These are phyloP conservation scores for Lactarius deliciosus DNA, from an alignment of 768 basidiomycete genomes.

Conservation along the genomic window DNA sequence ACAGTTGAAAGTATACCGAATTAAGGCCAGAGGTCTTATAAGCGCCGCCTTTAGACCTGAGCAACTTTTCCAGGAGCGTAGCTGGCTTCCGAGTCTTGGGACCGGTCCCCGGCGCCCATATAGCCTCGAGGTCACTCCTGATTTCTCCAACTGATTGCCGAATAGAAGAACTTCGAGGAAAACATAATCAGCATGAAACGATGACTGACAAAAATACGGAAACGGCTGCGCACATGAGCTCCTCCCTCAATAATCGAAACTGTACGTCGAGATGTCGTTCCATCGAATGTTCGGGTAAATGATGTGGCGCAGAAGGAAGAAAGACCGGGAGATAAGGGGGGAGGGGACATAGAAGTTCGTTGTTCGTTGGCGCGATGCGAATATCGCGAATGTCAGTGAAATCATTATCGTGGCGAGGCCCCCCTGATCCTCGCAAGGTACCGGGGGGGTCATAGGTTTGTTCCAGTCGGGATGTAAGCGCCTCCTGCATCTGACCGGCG, in stretches of 20 bases:
- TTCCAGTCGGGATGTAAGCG: constrained; percentile 40
- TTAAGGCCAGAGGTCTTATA: constrained; percentile 50
- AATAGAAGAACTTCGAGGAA: constrained; percentile 25
- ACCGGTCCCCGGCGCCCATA: constrained; percentile 8
- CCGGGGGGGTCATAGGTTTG: constrained; percentile 58
- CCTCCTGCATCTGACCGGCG: constrained; percentile 35
- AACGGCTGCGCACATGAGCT: constrained; percentile 52
- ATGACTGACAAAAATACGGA: neutral
- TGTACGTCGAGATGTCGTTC: constrained; percentile 69
- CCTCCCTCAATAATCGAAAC: constrained; percentile 72
- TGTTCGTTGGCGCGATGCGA: constrained; percentile 66
- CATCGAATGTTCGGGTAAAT: constrained; percentile 56
- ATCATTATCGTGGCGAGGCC: constrained; percentile 69
- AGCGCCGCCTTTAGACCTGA: constrained; percentile 55
- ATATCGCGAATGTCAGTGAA: constrained; percentile 53
- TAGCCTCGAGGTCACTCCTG: constrained; percentile 27
- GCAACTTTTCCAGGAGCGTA: constrained; percentile 47
- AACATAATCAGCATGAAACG: constrained; percentile 4
- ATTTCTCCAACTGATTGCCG: constrained; percentile 28
- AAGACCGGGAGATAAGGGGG: constrained; percentile 63
- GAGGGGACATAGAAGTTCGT: constrained; percentile 52
- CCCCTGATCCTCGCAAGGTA: constrained; percentile 43
- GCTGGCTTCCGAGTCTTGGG: constrained; percentile 20
- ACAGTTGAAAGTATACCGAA: constrained; percentile 60
- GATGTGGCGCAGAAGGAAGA: constrained; percentile 61